A percentile compares a stretch with the other conserved stretches of the same genome.
phyloP scores from a whole-genome alignment of 176 grass and related monocot genomes.

The Aegilops longissima region DNA sequence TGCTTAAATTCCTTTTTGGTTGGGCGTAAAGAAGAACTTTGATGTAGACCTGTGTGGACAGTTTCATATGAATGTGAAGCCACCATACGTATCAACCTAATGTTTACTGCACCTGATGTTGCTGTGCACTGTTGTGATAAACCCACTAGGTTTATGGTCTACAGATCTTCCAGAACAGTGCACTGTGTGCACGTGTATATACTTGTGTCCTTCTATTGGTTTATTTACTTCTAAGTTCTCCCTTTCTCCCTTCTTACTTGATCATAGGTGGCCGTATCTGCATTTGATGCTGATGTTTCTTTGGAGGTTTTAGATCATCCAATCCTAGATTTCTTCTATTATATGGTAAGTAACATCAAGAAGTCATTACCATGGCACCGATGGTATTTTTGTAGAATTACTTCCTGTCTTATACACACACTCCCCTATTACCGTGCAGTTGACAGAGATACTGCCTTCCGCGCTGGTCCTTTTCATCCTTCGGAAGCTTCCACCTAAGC shows the following conservation, averaged over 20 bases:
- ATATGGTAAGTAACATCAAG: slow-evolving; percentile 55
- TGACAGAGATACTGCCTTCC: slow-evolving; percentile 88
- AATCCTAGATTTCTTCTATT: slow-evolving; percentile 86
- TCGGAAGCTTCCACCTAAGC: slow-evolving; percentile 87
- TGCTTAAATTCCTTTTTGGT: neutral
- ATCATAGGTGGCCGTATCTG: slow-evolving; percentile 67
- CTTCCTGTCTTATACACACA: slow-evolving; percentile 3
- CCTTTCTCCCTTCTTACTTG: neutral
- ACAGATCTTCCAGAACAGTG: slow-evolving; percentile 5
- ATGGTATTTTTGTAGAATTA: neutral
- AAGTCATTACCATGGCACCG: neutral
- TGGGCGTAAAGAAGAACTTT: slow-evolving; percentile 17
- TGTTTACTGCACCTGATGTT: slow-evolving; percentile 2
- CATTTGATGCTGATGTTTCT: slow-evolving; percentile 68
- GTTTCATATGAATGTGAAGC: neutral
- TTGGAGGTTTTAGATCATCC: slow-evolving; percentile 92
- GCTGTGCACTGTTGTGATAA: slow-evolving; percentile 9
- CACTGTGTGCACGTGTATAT: neutral
- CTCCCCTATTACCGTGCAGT: slow-evolving; percentile 38
- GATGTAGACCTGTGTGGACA: slow-evolving; percentile 29
- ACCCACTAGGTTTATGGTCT: neutral
- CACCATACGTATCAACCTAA: slow-evolving; percentile 11
- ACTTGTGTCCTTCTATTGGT: neutral
- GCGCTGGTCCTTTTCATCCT: slow-evolving; percentile 94
- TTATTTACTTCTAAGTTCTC: slow-evolving; percentile 7